Evolutionary conservation across 176 grass and related monocot species (phyloP).

Genomic region (Raddia guianensis): DNA sequence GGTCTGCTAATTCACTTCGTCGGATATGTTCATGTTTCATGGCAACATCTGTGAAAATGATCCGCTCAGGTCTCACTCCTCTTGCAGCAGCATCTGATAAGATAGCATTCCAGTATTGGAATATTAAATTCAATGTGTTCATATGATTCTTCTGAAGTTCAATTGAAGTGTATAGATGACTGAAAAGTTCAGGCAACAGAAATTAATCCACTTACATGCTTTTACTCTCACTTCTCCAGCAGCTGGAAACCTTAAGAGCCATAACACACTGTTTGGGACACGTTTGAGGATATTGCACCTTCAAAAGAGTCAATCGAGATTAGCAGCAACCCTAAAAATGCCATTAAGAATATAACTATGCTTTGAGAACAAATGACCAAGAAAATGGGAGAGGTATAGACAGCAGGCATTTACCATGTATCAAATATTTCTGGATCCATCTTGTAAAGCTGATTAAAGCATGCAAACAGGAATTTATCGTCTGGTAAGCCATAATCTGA

Average conservation of each 20-base stretch:
- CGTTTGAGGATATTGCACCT: slow-evolving; percentile 94
- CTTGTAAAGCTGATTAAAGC: slow-evolving; percentile 96
- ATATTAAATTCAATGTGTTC: neutral
- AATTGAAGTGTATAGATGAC: neutral
- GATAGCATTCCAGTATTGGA: neutral
- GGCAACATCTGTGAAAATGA: slow-evolving; percentile 94
- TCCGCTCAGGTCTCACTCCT: slow-evolving; percentile 76
- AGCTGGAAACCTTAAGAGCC: slow-evolving; percentile 86
- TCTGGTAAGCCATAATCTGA: slow-evolving; percentile 84
- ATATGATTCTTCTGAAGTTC: slow-evolving; percentile 12
- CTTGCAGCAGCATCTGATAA: slow-evolving; percentile 73
- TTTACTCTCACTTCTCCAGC: slow-evolving; percentile 76
- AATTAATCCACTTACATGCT: slow-evolving; percentile 62
- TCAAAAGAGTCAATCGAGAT: slow-evolving; percentile 1
- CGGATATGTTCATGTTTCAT: slow-evolving; percentile 88
- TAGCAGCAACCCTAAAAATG: neutral
- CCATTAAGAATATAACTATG: neutral
- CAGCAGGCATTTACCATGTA: slow-evolving; percentile 57
- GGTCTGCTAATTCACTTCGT: slow-evolving; percentile 80
- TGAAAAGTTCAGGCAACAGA: slow-evolving; percentile 25
- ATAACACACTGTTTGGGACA: slow-evolving; percentile 75
- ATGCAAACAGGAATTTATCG: slow-evolving; percentile 92
- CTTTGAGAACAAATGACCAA: neutral
- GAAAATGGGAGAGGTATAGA: neutral
- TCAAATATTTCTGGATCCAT: slow-evolving; percentile 96